Evolutionary conservation across 129 eudicot species (phyloP), one percentile per base, ranked within the genome.

Genomic region (Erigeron canadensis): DNA sequence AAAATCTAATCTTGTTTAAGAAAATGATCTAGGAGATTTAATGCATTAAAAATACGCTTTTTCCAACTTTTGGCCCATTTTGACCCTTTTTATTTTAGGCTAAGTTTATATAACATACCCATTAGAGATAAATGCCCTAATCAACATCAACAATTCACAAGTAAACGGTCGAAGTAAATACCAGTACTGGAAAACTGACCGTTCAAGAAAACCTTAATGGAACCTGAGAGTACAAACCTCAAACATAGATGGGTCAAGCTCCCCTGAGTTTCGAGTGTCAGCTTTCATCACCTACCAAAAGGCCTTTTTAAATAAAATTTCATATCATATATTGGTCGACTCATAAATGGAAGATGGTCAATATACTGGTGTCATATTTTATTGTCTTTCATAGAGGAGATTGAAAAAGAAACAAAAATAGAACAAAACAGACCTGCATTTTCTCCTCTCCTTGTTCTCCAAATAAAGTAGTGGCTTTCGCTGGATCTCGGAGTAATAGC

Each of bases 381-480:
- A 19, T n/a, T 34, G 72, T 50, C 41, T 53, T 17, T 60, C 65
- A 21, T 21, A 22, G 43, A 18, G 58, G 9, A 15, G 18, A 11
- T 18, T 41, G 47, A 13, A 53, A 80, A 62, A n/a, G 42, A 38
- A 7, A 8, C 6, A 53, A 2, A 17, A 70, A 37, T 1, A 63
- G 21, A 63, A 47, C 6, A 75, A 70, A 65, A 23, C 7, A 81
- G 18, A 94, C 98, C 98, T 94, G 87, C 55, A 94, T 57, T 69
- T 80, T 89, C 15, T 87, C 87, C 64, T 86, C 91, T 47, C 87
- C 96, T 67, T 94, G 95, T 75, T 89, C 63, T 68, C 97, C 98
- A 82, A 94, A 94, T 59, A 94, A 84, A 45, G 85, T 68, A 34
- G 79, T 79, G 71, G 97, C 97, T 85, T 94, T 94, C 80, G 84